Base-by-base conservation (phyloP, 2,329 filamentous ascomycete species). In the Hypoxylon sp. region DNA sequence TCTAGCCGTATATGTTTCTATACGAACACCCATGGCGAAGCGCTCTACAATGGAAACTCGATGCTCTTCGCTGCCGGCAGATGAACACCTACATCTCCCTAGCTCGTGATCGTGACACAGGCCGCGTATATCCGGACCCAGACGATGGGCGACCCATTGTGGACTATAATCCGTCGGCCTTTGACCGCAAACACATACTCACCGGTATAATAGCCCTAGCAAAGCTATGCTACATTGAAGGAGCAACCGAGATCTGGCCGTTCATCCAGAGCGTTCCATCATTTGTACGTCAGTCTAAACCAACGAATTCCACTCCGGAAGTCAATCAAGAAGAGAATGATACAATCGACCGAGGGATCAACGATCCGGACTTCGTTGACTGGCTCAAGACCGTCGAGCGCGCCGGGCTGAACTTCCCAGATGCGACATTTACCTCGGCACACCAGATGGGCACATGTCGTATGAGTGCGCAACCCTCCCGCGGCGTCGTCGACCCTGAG, bases 401-500 rank as follows among this genome's bases (percentile, higher is more conserved):
- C 37, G 80, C 87, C 19, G 84, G 85, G 42, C 85, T 85, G 53
- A 81, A 80, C 64, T 82, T 84, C 17, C 86, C 87, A 0, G 81
- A 84, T 31, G 82, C 84, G 22, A 77, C 81, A n/a, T 92, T 88
- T 74, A 81, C 84, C 31, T 91, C 89, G n/a, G 92, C 92, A 17
- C 92, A 95, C 79, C 92, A 94, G 81, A 94, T 94, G 92, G 91
- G 92, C 22, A 88, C 88, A 9, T 93, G 91, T 74, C 84, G 91
- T 2, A 95, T 94, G 92, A 88, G 88, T 65, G 82, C 83, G 47
- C 79, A 78, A 68, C 78, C 79, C 60, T 78, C 80, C 31, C 81
- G 81, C 42, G 88, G 88, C 29, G 89, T 90, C 11, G 89, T 91
- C 2, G 87, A 90, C 74, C 77, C 81, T 3, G 80, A 78, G 67